Base-by-base conservation (phyloP, 257 asterid genomes). In the Solanum sejunctum region DNA sequence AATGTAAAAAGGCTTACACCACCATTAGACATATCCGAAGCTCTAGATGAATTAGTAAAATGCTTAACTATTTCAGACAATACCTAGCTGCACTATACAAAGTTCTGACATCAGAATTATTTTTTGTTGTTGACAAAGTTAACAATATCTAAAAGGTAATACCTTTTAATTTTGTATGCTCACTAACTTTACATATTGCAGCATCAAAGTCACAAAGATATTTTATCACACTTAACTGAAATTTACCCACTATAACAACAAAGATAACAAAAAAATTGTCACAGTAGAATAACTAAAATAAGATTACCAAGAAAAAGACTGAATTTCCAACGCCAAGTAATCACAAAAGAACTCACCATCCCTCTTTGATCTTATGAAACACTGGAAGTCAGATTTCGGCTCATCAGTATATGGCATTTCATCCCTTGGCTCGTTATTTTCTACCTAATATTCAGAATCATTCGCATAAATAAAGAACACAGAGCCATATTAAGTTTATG, bases 301-400 rank as follows among this genome's bases (percentile, higher is more conserved):
- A 7, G 64, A 58, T 58, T 58, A 58, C 12, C 66, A 58, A 58
- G 26, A 8, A 58, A 3, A 20, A 20, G 66, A 54, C 58, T 54
- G 58, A 55, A 61, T 23, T 61, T 23, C 39, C 39, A 61, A 61
- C 0, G 28, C 73, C n/a, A 66, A 66, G 10, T 26, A 32, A 66
- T 66, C 73, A 69, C 20, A 18, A 4, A 18, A 7, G 8, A 56
- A 81, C 97, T 89, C 87, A 93, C 99, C 98, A 77, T 87, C 90
- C 83, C 83, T 88, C 47, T 84, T 84, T 36, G 85, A 87, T 82
- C 99, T 93, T 9, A 96, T 96, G 58, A 91, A 91, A 1, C 52
- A 81, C 67, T 96, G 99, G 75, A 96, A 96, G 7, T 86, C 90
- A 1, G 93, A 89, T 67, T 85, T 58, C 0, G 98, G 91, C 28